Base-by-base conservation (phyloP, 768 basidiomycete genomes). In the Boletus pseudo-olivaceus region DNA sequence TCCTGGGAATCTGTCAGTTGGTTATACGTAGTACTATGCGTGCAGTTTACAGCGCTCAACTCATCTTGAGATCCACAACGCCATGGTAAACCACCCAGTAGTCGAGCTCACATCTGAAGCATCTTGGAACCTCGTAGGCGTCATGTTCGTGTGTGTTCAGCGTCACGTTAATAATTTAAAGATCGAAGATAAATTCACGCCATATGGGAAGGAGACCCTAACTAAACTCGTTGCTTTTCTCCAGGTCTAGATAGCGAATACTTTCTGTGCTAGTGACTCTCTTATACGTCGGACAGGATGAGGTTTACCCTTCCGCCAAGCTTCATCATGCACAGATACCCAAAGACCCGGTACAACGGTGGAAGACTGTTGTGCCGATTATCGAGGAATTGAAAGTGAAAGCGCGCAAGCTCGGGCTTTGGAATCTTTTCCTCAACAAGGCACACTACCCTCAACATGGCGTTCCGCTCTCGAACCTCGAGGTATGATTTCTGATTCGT, bases 401-500 rank as follows among this genome's bases (percentile, higher is more conserved):
- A 70, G 97, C 96, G 0, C 90, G 86, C 74, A 81, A 82, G 65
- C 82, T 85, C 27, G 97, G 97, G 3, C 78, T 99, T 37, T 99
- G 97, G 97, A 98, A 98, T 67, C 78, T 99, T 35, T 98, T 98
- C 78, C 78, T 98, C 58, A 93, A 90, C 81, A 93, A 93, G 73
- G 79, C 83, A 29, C 96, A 97, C 67, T 98, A 96, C 68, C 94
- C 93, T 8, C 78, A 89, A 60, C 80, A 84, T 64, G 96, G 96
- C 39, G 88, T 93, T 6, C 87, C 88, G n/a, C 77, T 98, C 59
- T 87, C 86, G 15, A 98, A 98, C 71, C 78, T 99, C 43, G 97
- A 99, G 80, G 93, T 93, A 58, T 42, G 78, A 41, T 10, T 3
- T 19, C 37, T 23, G 46, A 23, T 33, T 42, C 20, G 14, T 49